These are phyloP conservation scores for Reticulascus tulasneorum DNA, from an alignment of 2,329 filamentous ascomycete genomes.

Conservation along the genomic window DNA sequence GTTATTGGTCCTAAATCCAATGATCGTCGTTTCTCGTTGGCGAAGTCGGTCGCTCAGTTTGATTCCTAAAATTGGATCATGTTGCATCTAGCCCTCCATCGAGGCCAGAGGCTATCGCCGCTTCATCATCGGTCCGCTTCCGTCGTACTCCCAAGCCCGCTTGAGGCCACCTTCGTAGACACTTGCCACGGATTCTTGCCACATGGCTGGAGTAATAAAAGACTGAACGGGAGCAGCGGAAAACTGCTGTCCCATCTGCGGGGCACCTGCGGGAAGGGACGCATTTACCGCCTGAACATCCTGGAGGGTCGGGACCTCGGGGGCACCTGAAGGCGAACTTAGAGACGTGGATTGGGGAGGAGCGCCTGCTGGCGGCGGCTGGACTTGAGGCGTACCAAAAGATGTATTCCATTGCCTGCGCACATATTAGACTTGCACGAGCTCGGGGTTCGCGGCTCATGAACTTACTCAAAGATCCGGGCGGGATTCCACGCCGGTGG, in stretches of 20 bases:
- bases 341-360: constrained; percentile 46
- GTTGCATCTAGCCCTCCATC: not conserved
- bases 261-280: constrained; percentile 39
- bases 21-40: not conserved
- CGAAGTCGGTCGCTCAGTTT: not conserved
- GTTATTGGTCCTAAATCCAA: too few species aligned
- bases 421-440: constrained; percentile 10
- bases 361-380: constrained; percentile 37
- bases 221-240: constrained; percentile 48
- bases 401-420: constrained; percentile 89
- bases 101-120: constrained; percentile 11
- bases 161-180: constrained; percentile 65
- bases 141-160: constrained; percentile 56
- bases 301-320: constrained; percentile 51
- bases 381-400: constrained; percentile 68
- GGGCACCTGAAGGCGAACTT: constrained; percentile 49
- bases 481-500: constrained; percentile 76
- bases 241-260: constrained; percentile 47
- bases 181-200: constrained; percentile 67
- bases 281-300: constrained; percentile 46
- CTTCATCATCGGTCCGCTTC: constrained; percentile 22
- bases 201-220: constrained; percentile 69
- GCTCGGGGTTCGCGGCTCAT: not conserved
- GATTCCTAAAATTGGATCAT: not conserved
- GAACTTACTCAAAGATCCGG: constrained; percentile 81